A percentile compares a stretch with the other conserved stretches of the same genome.
Conservation (phyloP, 116 monocot species). For the Iris pallida region DNA sequence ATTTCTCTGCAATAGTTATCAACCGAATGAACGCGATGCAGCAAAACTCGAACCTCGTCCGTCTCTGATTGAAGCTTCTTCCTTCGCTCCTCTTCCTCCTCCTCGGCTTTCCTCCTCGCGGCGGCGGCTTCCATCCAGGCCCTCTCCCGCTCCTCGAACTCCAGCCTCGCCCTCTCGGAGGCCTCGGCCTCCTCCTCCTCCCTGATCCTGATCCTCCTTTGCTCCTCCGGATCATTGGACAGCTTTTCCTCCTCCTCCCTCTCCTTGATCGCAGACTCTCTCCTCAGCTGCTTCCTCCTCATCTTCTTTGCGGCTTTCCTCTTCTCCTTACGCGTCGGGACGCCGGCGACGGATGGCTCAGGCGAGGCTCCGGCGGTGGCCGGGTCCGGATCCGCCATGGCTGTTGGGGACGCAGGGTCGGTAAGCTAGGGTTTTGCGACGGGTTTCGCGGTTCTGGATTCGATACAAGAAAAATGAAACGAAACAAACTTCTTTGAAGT, state of each 20-base stretch:
- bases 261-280: conserved; percentile 49
- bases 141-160: conserved; percentile 81
- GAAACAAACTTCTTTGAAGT: too few species aligned
- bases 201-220: conserved; percentile 24
- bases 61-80: conserved; percentile 21
- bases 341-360: conserved; percentile 7
- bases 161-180: conserved; percentile 52
- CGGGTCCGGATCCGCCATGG: conserved; percentile 16
- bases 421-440: too few species aligned
- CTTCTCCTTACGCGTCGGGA: conserved; percentile 63
- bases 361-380: conserved; percentile 3
- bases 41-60: conserved; percentile 8
- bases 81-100: conserved; percentile 29
- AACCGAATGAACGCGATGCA: too few species aligned
- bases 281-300: conserved; percentile 67
- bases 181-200: conserved; percentile 64
- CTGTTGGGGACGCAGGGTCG: too few species aligned
- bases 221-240: conserved; percentile 69
- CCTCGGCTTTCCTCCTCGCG: conserved; percentile 21
- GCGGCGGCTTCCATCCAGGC: conserved; percentile 61
- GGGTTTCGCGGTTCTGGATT: too few species aligned
- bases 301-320: conserved; percentile 72
- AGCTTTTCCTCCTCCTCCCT: conserved; percentile 54
- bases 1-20: too few species aligned
- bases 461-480: too few species aligned